Percentiles rank a stretch among this genome's conserved stretches.
phyloP scores from a whole-genome alignment of 208 protist genomes.

The Crithidia bombi region DNA sequence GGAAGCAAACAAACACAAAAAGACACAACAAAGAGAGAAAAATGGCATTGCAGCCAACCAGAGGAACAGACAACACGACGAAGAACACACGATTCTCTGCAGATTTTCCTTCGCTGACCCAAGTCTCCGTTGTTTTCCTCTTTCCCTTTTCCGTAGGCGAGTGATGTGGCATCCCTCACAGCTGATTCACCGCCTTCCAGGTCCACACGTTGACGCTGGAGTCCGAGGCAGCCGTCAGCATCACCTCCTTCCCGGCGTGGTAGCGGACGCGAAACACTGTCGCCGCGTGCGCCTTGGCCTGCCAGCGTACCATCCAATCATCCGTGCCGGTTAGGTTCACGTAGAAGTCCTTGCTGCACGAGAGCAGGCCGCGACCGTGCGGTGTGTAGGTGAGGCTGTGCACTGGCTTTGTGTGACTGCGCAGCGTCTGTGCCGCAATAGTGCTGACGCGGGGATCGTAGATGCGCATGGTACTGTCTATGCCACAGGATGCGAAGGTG shows the following conservation, averaged over 20 bases:
- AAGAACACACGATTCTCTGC: neutral
- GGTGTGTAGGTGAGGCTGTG: slow-evolving; percentile 66
- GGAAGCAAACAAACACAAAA: too few species aligned
- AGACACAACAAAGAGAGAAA: too few species aligned
- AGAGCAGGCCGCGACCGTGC: slow-evolving; percentile 48
- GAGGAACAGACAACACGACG: slow-evolving; percentile 1
- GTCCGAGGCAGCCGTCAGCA: slow-evolving; percentile 58
- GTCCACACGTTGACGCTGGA: slow-evolving; percentile 66
- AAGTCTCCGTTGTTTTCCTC: neutral
- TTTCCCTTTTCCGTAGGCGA: neutral
- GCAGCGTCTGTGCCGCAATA: slow-evolving; percentile 28
- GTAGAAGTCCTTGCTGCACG: slow-evolving; percentile 53
- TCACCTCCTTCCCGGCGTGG: slow-evolving; percentile 32
- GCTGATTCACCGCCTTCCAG: slow-evolving; percentile 37
- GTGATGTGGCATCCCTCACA: too few species aligned
- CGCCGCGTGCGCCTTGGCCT: slow-evolving; percentile 52
- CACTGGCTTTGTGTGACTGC: slow-evolving; percentile 52
- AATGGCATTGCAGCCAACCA: too few species aligned
- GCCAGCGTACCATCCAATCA: slow-evolving; percentile 55
- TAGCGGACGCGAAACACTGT: slow-evolving; percentile 67
- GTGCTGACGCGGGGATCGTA: slow-evolving; percentile 63
- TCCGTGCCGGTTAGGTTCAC: slow-evolving; percentile 44
- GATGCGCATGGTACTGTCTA: slow-evolving; percentile 63
- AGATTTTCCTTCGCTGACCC: neutral
- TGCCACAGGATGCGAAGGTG: slow-evolving; percentile 61